A percentile compares a stretch with the other conserved stretches of the same genome.
Evolutionary conservation across 1,284 basidiomycete species (phyloP).

Genomic region (Moesziomyces sp.): DNA sequence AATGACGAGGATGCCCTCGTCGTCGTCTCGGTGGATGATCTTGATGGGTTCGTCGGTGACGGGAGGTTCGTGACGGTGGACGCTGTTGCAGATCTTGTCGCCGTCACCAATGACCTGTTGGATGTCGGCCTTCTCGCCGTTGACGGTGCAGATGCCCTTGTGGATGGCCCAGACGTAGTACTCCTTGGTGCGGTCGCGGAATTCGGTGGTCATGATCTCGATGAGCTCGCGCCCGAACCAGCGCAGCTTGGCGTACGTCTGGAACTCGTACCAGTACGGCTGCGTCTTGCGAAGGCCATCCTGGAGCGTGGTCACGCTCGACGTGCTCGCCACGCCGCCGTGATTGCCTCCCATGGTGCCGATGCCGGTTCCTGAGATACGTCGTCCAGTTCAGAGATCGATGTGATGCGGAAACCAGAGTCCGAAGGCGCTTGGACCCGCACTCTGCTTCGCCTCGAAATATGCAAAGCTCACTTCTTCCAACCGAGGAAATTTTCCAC

Average conservation of each 20-base stretch:
- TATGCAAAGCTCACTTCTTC: conserved; percentile 6
- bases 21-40: conserved; percentile 80
- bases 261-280: conserved; percentile 65
- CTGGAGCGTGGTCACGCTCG: conserved; percentile 9
- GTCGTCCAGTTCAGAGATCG: not conserved
- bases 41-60: conserved; percentile 87
- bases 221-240: conserved; percentile 84
- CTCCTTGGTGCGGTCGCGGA: conserved; percentile 68
- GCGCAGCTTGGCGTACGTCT: conserved; percentile 88
- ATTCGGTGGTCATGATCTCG: conserved; percentile 68
- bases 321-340: conserved; percentile 10
- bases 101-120: conserved; percentile 85
- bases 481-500: conserved; percentile 6
- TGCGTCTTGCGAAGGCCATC: conserved; percentile 42
- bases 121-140: conserved; percentile 82
- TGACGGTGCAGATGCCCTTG: conserved; percentile 93
- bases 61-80: conserved; percentile 95
- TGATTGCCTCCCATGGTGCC: conserved; percentile 20
- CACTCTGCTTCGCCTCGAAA: not conserved
- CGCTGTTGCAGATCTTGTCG: conserved; percentile 88
- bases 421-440: not conserved
- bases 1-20: conserved; percentile 86
- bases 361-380: not conserved
- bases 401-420: not conserved
- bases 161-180: conserved; percentile 75